phyloP scores from a whole-genome alignment of 23 red algal genomes.

The Gracilaria gracilis region DNA sequence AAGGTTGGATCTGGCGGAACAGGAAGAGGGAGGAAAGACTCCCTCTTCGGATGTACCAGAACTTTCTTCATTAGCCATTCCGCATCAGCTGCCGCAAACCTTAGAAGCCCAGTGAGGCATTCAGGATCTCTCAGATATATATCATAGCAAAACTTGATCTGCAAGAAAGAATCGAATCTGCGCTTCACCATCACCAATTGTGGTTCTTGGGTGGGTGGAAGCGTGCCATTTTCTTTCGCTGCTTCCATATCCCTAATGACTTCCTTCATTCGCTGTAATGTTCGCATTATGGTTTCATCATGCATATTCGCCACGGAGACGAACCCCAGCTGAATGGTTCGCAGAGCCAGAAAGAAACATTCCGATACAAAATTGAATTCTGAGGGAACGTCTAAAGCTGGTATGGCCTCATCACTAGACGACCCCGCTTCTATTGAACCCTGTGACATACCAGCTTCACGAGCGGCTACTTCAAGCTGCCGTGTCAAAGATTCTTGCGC shows the following conservation, averaged over 20 bases:
- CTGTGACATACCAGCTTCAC: slow-evolving; percentile 45
- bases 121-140: slow-evolving; percentile 91
- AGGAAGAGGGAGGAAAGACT: slow-evolving; percentile 66
- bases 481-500: slow-evolving; percentile 82
- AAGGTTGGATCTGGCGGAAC: slow-evolving; percentile 69
- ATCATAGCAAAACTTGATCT: slow-evolving; percentile 78
- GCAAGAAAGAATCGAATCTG: slow-evolving; percentile 65
- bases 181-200: slow-evolving; percentile 68
- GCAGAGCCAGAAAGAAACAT: slow-evolving; percentile 89
- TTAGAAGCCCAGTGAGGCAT: slow-evolving; percentile 55
- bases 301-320: slow-evolving; percentile 79
- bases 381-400: neutral
- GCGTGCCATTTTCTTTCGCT: slow-evolving; percentile 33
- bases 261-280: slow-evolving; percentile 73
- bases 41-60: slow-evolving; percentile 41
- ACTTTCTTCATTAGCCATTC: slow-evolving; percentile 84
- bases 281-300: slow-evolving; percentile 80
- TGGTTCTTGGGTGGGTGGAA: slow-evolving; percentile 58
- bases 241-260: slow-evolving; percentile 81
- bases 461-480: slow-evolving; percentile 50
- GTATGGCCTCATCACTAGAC: neutral
- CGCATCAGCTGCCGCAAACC: slow-evolving; percentile 79
- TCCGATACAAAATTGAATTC: slow-evolving; percentile 93
- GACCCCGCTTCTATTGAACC: slow-evolving; percentile 27
- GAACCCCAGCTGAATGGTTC: slow-evolving; percentile 80